These are phyloP conservation scores for Epichloe gansuensis DNA, from an alignment of 2,329 filamentous ascomycete genomes.

Conservation along the genomic window DNA sequence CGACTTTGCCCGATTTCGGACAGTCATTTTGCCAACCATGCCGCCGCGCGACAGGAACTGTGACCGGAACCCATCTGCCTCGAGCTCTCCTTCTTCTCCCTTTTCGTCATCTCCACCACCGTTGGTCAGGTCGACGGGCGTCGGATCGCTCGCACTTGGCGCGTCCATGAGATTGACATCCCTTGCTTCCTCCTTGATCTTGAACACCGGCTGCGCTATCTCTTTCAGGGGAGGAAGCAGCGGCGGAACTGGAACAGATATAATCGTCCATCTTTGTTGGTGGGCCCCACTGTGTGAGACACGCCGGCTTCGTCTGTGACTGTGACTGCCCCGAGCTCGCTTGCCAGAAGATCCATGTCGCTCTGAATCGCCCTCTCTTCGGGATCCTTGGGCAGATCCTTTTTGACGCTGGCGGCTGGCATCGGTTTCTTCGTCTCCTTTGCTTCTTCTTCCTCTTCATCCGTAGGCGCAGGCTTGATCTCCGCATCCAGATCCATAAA, in stretches of 20 bases:
- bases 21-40: constrained; percentile 46
- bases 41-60: constrained; percentile 38
- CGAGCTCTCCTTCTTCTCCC: constrained; percentile 21
- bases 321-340: constrained; percentile 28
- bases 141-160: constrained; percentile 3
- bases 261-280: constrained; percentile 40
- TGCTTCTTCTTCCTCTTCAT: constrained; percentile 11
- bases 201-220: constrained; percentile 14
- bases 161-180: constrained; percentile 26
- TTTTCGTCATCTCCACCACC: constrained; percentile 15
- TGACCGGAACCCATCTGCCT: constrained; percentile 23
- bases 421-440: constrained; percentile 14
- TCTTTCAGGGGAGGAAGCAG: constrained; percentile 43
- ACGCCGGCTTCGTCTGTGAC: constrained; percentile 19
- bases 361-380: constrained; percentile 28
- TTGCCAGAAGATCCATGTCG: constrained; percentile 29
- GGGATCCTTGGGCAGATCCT: constrained; percentile 19
- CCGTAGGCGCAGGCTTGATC: constrained; percentile 10
- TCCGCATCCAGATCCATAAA: constrained; percentile 29
- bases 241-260: constrained; percentile 54
- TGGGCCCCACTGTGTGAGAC: constrained; percentile 15
- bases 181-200: constrained; percentile 31
- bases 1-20: constrained; percentile 51
- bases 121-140: constrained; percentile 31
- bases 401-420: constrained; percentile 12